Evolutionary conservation across 768 basidiomycete genomes (phyloP).

Genomic region (Phylloporus sp.): DNA sequence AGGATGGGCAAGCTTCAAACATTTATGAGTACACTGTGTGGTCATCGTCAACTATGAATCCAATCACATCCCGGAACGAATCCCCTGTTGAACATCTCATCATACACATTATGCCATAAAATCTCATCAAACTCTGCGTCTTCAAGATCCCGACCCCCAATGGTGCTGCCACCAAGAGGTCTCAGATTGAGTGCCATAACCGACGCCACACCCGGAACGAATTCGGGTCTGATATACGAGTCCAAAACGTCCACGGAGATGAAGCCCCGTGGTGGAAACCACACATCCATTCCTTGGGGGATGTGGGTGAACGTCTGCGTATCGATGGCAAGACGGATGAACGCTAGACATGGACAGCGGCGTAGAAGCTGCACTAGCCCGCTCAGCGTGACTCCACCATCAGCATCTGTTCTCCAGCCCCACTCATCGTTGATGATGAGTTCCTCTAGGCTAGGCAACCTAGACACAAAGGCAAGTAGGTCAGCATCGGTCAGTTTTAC

Average conservation of each 20-base stretch:
- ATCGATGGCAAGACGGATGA: background rate
- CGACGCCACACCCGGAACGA: background rate
- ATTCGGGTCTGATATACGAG: background rate
- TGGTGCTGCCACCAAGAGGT: too few species aligned
- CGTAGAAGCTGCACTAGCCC: background rate
- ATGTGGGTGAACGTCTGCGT: background rate
- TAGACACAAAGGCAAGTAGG: background rate
- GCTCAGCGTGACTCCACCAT: background rate
- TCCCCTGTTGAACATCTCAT: too few species aligned
- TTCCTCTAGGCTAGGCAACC: background rate
- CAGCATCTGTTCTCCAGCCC: background rate
- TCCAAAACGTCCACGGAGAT: background rate
- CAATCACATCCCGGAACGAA: too few species aligned
- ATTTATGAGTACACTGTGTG: too few species aligned
- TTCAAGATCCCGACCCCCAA: too few species aligned
- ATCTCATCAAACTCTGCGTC: too few species aligned
- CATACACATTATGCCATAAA: too few species aligned
- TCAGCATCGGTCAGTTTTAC: background rate
- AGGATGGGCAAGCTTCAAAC: too few species aligned
- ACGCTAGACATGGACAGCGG: background rate
- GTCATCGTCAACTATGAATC: too few species aligned
- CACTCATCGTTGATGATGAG: background rate
- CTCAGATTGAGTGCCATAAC: too few species aligned
- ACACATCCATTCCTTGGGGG: background rate
- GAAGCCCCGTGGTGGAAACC: background rate